Evolutionary conservation across 1,284 basidiomycete species (phyloP), one percentile per base, ranked within the genome.

Genomic region (Cutaneotrichosporon cutaneum): DNA sequence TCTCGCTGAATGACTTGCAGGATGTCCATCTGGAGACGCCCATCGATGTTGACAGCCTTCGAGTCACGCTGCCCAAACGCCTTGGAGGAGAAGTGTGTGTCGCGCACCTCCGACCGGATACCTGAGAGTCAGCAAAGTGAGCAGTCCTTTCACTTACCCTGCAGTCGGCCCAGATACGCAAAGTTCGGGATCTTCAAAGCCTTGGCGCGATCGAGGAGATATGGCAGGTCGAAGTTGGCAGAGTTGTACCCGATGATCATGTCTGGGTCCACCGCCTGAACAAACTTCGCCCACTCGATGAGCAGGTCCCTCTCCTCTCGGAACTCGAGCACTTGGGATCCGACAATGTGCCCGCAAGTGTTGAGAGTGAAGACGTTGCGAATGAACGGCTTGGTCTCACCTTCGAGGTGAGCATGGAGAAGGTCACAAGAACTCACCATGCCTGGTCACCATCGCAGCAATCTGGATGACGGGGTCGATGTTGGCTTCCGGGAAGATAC

Each of bases 1-100:
- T 97, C 94, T 65, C 94, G 86, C 72, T 97, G 94, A 91, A 97
- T 97, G 75, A 92, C 92, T 71, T 96, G 93, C 45, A 97, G 83
- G 24, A 97, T 81, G 82, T 97, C 94, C 54, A 97, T 86, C 76
- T 97, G 94, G 9, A 97, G 82, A 21, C 94, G 86, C 24, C 94
- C 94, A 66, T 95, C 90, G 39, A 97, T 85, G 11, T 83, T 81
- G 0, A 94, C 94, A 54, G 94, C 92, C 74, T 96, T 97, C 0
- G 92, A 94, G 76, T 95, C 92, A 50, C 94, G 89, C 68, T 93
- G 90, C 21, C 94, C 94, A 71, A 93, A 96, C 0, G 94, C 94
- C 75, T 93, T 95, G 0, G 93, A 96, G 4, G 92, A 94, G 78
- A 97, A 97, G 75, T 97, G 94, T 0, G 94, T 92, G 59, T 90